Evolutionary conservation across 2,329 filamentous ascomycete species (phyloP).

Genomic region (Trichoderma oligosporum): DNA sequence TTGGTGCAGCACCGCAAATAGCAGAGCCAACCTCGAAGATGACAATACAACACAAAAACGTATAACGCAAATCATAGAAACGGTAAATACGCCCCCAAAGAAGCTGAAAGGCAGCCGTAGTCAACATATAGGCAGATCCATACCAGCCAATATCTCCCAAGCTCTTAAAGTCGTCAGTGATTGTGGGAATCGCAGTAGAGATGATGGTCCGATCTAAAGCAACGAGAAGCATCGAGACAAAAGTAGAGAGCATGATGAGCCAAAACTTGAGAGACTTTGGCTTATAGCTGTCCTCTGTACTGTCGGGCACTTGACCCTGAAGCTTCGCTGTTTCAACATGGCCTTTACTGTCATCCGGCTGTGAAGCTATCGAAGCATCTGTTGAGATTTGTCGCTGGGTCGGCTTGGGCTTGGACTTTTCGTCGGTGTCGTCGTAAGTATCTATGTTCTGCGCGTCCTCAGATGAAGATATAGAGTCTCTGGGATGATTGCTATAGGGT

Average conservation of each 20-base stretch:
- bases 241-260: conserved; percentile 52
- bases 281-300: conserved; percentile 43
- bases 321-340: conserved; percentile 21
- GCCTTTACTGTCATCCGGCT: conserved; percentile 9
- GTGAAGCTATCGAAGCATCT: neutral
- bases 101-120: conserved; percentile 51
- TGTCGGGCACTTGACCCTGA: conserved; percentile 24
- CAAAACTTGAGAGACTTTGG: conserved; percentile 54
- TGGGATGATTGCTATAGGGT: neutral
- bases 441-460: neutral
- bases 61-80: conserved; percentile 49
- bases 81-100: conserved; percentile 53
- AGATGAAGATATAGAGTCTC: conserved; percentile 4
- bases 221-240: conserved; percentile 54
- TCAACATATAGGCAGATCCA: conserved; percentile 58
- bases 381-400: neutral
- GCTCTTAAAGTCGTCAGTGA: conserved; percentile 55
- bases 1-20: conserved; percentile 53
- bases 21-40: conserved; percentile 54
- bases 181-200: conserved; percentile 51
- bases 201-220: conserved; percentile 57
- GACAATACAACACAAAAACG: conserved; percentile 46
- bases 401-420: neutral
- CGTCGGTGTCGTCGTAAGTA: neutral
- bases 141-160: conserved; percentile 63